Conservation (phyloP, 495 filamentous ascomycete species). For the Aspergillus cavernicola region DNA sequence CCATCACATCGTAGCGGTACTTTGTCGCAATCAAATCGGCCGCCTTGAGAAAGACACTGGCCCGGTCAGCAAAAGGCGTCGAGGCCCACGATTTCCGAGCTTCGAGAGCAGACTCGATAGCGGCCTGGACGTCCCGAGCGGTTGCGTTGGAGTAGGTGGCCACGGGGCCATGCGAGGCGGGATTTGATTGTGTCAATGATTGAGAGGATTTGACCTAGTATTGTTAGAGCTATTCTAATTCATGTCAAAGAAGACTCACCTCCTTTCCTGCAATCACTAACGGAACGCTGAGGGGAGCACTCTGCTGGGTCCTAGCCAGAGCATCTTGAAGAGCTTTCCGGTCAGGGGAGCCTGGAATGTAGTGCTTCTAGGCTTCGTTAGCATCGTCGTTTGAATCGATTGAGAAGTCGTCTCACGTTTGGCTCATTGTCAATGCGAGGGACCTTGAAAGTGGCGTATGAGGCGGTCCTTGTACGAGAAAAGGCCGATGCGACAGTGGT, state of each 20-base stretch:
- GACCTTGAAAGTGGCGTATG: conserved; percentile 78
- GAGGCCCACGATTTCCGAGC: conserved; percentile 80
- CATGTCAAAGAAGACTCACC: conserved; percentile 35
- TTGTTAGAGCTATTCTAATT: not conserved
- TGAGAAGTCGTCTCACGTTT: conserved; percentile 60
- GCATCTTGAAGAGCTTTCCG: conserved; percentile 69
- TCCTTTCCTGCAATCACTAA: conserved; percentile 75
- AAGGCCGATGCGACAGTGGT: conserved; percentile 9
- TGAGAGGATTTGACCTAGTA: conserved; percentile 34
- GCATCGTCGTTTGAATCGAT: not conserved
- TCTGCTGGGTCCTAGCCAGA: conserved; percentile 56
- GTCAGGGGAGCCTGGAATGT: conserved; percentile 74
- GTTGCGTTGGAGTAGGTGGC: conserved; percentile 77
- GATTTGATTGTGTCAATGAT: conserved; percentile 61
- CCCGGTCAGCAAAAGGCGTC: conserved; percentile 80
- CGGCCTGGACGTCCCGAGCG: conserved; percentile 63
- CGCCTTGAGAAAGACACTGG: conserved; percentile 91
- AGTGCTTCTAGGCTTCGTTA: conserved; percentile 64
- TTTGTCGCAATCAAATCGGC: conserved; percentile 84
- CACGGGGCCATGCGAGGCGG: conserved; percentile 68
- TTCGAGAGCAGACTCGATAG: conserved; percentile 75
- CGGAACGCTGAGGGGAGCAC: conserved; percentile 65
- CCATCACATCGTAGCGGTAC: conserved; percentile 91
- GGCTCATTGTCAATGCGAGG: conserved; percentile 88
- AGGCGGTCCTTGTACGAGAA: conserved; percentile 36